Percentiles rank a stretch among this genome's conserved stretches.
Evolutionary conservation across 1,139 yeast genomes (phyloP).

Genomic region (Suhomyces wounanorum): DNA sequence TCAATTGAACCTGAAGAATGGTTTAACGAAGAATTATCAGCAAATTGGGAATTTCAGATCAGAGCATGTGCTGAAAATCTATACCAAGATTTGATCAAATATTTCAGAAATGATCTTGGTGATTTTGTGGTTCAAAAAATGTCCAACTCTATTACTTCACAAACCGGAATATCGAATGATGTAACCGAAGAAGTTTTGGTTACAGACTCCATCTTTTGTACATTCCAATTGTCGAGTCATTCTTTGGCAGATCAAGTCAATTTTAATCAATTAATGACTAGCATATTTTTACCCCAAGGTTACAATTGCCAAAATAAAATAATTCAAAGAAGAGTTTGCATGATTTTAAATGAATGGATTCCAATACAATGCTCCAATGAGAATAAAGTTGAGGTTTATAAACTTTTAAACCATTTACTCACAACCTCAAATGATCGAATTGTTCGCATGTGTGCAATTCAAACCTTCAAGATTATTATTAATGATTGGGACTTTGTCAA

Average conservation of each 20-base stretch:
- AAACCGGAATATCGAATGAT: constrained; percentile 23
- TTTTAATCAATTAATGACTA: constrained; percentile 59
- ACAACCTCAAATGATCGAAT: constrained; percentile 63
- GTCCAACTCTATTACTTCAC: constrained; percentile 47
- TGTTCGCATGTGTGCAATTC: constrained; percentile 74
- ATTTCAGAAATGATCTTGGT: constrained; percentile 62
- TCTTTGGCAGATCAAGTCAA: constrained; percentile 65
- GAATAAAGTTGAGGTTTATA: constrained; percentile 61
- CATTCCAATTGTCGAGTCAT: constrained; percentile 75
- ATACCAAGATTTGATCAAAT: constrained; percentile 70
- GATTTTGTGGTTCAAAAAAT: constrained; percentile 66
- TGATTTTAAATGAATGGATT: constrained; percentile 81
- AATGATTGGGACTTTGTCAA: constrained; percentile 89
- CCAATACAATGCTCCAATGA: constrained; percentile 62
- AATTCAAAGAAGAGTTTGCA: constrained; percentile 74
- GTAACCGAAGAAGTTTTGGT: constrained; percentile 41
- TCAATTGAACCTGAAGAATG: constrained; percentile 86
- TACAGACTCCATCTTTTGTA: constrained; percentile 80
- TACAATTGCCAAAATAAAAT: constrained; percentile 52
- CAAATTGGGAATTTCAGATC: constrained; percentile 81
- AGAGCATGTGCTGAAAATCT: constrained; percentile 88
- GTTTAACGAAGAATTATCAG: constrained; percentile 76
- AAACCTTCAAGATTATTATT: constrained; percentile 64
- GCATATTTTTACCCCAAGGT: constrained; percentile 70
- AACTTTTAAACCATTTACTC: constrained; percentile 51